Conservation (phyloP, 2,329 filamentous ascomycete species). For the Tetracladium maxilliforme region DNA sequence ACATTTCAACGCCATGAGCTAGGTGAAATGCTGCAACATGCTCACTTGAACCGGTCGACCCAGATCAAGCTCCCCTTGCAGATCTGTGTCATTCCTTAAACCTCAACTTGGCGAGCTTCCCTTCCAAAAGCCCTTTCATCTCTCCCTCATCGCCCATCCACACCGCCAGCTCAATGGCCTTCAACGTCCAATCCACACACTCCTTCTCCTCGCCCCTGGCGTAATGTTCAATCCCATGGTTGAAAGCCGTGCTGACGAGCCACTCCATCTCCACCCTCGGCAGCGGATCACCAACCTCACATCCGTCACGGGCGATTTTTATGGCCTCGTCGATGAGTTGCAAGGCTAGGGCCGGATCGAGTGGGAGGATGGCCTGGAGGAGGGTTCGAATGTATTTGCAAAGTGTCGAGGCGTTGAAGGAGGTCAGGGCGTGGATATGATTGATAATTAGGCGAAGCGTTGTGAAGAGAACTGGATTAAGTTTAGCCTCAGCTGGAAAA, state of each 20-base stretch:
- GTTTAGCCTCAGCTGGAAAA: constrained; percentile 21
- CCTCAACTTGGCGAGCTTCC: too few species aligned
- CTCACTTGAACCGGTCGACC: too few species aligned
- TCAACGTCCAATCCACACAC: constrained; percentile 27
- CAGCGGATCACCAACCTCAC: constrained; percentile 34
- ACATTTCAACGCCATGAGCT: too few species aligned
- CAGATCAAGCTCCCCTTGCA: too few species aligned
- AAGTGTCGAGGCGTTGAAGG: constrained; percentile 42
- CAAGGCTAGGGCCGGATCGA: constrained; percentile 33
- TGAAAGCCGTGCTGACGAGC: constrained; percentile 57
- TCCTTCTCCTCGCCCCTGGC: constrained; percentile 34
- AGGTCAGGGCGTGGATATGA: constrained; percentile 41
- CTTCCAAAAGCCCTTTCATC: too few species aligned
- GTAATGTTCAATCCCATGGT: constrained; percentile 55
- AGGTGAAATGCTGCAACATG: too few species aligned
- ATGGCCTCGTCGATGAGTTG: constrained; percentile 50
- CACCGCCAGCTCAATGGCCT: constrained; percentile 14
- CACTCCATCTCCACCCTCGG: constrained; percentile 59
- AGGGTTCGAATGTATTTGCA: constrained; percentile 69
- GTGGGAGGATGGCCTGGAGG: constrained; percentile 49
- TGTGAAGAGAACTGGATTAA: constrained; percentile 12
- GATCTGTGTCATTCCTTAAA: too few species aligned
- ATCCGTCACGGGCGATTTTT: constrained; percentile 32
- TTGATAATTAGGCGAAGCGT: constrained; percentile 56
- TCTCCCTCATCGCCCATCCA: background rate